phyloP scores from a whole-genome alignment of 2,329 filamentous ascomycete species.

The Fusarium buxicola region DNA sequence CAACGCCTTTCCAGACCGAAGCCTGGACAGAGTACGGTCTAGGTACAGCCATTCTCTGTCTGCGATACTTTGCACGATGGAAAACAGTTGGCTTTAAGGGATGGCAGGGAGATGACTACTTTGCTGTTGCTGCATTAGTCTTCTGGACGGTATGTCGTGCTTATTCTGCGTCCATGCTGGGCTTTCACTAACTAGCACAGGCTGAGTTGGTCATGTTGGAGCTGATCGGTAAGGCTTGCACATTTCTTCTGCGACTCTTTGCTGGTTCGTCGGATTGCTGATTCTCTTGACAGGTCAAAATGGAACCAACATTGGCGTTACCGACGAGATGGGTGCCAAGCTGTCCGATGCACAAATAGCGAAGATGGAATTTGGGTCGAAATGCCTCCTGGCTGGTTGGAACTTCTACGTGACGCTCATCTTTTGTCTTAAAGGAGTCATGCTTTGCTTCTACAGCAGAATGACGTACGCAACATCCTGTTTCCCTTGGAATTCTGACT shows the following conservation, averaged over 20 bases:
- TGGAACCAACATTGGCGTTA: constrained; percentile 55
- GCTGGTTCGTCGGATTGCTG: constrained; percentile 16
- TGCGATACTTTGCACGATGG: constrained; percentile 54
- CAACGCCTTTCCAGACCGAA: constrained; percentile 57
- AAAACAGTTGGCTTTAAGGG: constrained; percentile 54
- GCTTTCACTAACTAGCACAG: constrained; percentile 21
- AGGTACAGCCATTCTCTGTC: constrained; percentile 51
- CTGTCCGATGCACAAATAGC: constrained; percentile 48
- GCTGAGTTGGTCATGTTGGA: constrained; percentile 49
- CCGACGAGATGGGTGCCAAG: constrained; percentile 46
- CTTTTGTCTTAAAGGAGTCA: constrained; percentile 57
- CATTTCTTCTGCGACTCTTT: not conserved
- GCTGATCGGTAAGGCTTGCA: constrained; percentile 46
- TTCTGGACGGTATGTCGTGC: constrained; percentile 53
- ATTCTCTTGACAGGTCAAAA: constrained; percentile 47
- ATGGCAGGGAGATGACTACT: constrained; percentile 58
- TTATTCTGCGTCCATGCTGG: not conserved
- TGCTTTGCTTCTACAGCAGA: constrained; percentile 57
- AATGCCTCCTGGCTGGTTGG: constrained; percentile 53
- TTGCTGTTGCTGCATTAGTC: constrained; percentile 51
- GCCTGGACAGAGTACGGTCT: constrained; percentile 58
- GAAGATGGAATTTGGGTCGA: constrained; percentile 49
- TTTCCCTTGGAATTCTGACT: not conserved
- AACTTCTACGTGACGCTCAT: constrained; percentile 56
- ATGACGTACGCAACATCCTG: constrained; percentile 51